Conservation (phyloP, 805 yeast species). For the Myxozyma monticola region DNA sequence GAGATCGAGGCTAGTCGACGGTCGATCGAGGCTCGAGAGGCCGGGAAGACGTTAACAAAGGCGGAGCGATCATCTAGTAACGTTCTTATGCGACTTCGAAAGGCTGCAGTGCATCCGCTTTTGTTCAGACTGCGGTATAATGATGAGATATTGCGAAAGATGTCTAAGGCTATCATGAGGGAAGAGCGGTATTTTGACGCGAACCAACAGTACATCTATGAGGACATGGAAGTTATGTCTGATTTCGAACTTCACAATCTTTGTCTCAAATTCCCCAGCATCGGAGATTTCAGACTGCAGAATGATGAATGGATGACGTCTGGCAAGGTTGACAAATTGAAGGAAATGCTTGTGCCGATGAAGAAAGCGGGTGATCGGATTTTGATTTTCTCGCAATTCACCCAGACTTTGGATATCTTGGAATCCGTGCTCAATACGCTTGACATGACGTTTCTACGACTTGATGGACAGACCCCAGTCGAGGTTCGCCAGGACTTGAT, state of each 20-base stretch:
- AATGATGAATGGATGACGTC: conserved; percentile 54
- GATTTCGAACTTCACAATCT: conserved; percentile 82
- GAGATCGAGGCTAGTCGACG: conserved; percentile 49
- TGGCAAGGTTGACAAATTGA: conserved; percentile 69
- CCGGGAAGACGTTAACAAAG: conserved; percentile 32
- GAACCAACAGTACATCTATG: conserved; percentile 71
- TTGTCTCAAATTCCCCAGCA: conserved; percentile 72
- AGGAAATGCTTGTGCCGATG: conserved; percentile 57
- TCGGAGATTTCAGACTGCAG: conserved; percentile 54
- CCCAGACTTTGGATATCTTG: conserved; percentile 85
- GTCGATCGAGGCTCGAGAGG: conserved; percentile 35
- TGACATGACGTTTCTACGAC: conserved; percentile 69
- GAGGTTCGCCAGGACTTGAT: conserved; percentile 90
- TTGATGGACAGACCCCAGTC: conserved; percentile 93
- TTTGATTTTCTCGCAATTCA: conserved; percentile 84
- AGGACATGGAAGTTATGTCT: conserved; percentile 93
- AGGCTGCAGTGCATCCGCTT: conserved; percentile 90
- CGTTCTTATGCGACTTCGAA: conserved; percentile 82
- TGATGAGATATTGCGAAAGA: conserved; percentile 55
- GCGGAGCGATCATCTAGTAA: conserved; percentile 57
- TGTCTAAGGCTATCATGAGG: conserved; percentile 77
- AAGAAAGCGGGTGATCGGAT: conserved; percentile 63
- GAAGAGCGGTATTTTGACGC: conserved; percentile 80
- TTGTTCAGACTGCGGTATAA: conserved; percentile 68
- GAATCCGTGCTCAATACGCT: conserved; percentile 69